A percentile compares a stretch with the other conserved stretches of the same genome.
Conservation (phyloP, 257 asterid genomes). For the Solanum dulcamara region DNA sequence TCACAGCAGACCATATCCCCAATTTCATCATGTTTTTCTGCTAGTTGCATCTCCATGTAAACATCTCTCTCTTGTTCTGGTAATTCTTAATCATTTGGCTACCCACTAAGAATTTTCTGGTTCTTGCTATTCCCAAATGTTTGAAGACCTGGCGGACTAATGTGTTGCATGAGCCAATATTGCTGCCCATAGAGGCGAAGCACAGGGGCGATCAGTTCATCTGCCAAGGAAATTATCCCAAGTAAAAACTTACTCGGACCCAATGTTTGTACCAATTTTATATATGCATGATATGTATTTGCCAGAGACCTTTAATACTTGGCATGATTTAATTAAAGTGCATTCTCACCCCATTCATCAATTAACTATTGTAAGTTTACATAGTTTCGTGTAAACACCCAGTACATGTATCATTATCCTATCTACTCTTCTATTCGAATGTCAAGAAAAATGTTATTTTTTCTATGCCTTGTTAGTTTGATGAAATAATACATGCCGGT, state of each 20-base stretch:
- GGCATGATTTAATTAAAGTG: background rate
- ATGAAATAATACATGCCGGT: background rate
- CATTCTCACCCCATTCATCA: background rate
- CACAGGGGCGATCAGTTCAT: background rate
- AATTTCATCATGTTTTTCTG: background rate
- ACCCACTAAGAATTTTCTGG: background rate
- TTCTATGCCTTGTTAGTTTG: background rate
- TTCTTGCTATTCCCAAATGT: background rate
- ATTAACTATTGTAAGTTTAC: background rate
- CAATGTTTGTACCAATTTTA: background rate
- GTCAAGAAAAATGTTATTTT: background rate
- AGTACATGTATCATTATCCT: background rate
- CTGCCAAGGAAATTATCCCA: background rate
- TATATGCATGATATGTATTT: background rate
- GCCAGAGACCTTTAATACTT: background rate
- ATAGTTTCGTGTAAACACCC: background rate
- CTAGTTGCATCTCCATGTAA: background rate
- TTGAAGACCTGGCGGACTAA: background rate
- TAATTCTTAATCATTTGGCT: background rate
- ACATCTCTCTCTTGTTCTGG: background rate
- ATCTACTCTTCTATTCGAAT: background rate
- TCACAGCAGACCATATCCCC: background rate
- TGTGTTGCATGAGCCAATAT: background rate
- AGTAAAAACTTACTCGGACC: background rate
- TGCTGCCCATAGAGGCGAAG: background rate